Evolutionary conservation across 345 rosid species (phyloP), one percentile per base, ranked within the genome.

Genomic region (Eucalyptus cloeziana): DNA sequence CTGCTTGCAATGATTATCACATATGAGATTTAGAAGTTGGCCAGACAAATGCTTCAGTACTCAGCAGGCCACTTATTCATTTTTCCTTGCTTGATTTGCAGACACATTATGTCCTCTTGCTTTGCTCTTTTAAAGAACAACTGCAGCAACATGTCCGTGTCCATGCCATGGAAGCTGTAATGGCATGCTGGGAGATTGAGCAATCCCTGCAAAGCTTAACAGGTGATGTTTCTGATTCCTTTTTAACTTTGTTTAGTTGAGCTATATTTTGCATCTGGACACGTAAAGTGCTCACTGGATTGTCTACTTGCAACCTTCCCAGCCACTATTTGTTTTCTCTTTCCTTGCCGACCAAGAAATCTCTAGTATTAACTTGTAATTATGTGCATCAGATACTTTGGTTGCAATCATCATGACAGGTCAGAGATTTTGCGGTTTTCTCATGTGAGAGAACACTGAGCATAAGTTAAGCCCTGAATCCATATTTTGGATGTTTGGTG

Each of bases 171-270:
- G 99, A 98, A 93, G 99, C 99, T 21, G 99, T 97, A 49, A 97
- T 98, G 99, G 99, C 99, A 76, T 98, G 99, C 91, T 98, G 99
- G 99, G 99, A 97, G 92, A 95, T 98, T 79, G 99, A 98, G 93
- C 99, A 98, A 92, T 96, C 98, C 86, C 93, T 98, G 54, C 99
- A 98, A 90, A 96, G 99, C 94, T 93, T 98, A 92, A 97, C 99
- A 88, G 99, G 99, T 96, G 51, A 86, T 76, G 22, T 79, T 50
- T 56, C 52, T 4, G 14, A 40, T 40, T 69, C 15, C 81, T 71
- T 71, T 71, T 17, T 19, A 40, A 76, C 13, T 24, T 40, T 40
- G 83, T 24, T 19, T 33, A 33, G 31, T 30, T 7, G 76, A n/a
- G 76, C 76, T 64, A n/a, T 15, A n/a, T 64, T 64, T 64, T 64